Conservation (phyloP, 495 filamentous ascomycete species). For the Lasiosphaeria hispida region DNA sequence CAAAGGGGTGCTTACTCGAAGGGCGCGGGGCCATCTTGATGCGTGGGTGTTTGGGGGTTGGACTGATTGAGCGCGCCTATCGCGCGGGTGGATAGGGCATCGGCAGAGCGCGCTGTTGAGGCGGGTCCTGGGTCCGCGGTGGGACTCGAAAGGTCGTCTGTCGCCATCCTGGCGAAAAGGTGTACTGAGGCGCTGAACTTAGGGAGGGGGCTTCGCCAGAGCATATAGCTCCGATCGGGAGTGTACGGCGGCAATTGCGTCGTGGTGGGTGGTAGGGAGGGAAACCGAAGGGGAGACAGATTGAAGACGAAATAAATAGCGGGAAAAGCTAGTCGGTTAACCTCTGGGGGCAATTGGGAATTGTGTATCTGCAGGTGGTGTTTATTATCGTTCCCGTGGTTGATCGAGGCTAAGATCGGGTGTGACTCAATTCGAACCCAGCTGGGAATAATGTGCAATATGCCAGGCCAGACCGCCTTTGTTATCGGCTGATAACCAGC, state of each 20-base stretch:
- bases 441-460: background rate
- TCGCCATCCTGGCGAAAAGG: constrained; percentile 23
- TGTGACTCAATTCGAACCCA: constrained; percentile 13
- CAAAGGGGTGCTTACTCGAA: constrained; percentile 26
- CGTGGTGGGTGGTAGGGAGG: background rate
- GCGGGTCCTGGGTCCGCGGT: background rate
- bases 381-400: background rate
- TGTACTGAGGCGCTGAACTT: constrained; percentile 17
- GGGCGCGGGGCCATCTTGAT: constrained; percentile 15
- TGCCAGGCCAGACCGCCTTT: constrained; percentile 7
- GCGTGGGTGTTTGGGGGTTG: background rate
- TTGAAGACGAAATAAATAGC: no score
- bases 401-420: background rate
- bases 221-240: constrained; percentile 16
- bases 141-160: constrained; percentile 12
- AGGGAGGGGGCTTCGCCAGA: constrained; percentile 26
- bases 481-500: background rate
- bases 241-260: background rate
- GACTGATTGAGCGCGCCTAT: background rate
- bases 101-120: background rate
- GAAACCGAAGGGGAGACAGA: background rate
- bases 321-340: no score
- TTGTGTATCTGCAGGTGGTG: no score
- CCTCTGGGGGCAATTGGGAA: no score
- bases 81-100: constrained; percentile 15